Conservation (phyloP, 192 early-diverging fungal genomes). For the Haplosporangium gracile region DNA sequence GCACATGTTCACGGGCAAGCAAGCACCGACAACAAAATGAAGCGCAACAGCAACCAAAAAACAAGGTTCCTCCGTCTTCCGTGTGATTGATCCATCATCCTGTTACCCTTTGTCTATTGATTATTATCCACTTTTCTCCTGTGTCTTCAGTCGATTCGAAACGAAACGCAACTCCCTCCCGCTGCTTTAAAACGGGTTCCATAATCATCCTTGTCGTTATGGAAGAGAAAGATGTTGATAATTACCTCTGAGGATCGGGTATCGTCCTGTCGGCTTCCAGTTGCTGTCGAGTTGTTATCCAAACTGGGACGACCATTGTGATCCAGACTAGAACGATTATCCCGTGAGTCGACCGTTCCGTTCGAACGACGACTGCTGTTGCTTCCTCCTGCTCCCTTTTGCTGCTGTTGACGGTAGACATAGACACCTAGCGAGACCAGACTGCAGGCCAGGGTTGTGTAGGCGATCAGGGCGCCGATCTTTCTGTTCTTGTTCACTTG, state of each 20-base stretch:
- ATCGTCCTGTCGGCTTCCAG: slow-evolving; percentile 5
- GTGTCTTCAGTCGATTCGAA: background rate
- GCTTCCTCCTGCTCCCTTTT: background rate
- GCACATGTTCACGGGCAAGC: slow-evolving; percentile 7
- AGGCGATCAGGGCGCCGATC: slow-evolving; percentile 39
- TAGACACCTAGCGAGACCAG: slow-evolving; percentile 41
- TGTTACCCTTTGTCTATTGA: background rate
- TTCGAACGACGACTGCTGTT: slow-evolving; percentile 8
- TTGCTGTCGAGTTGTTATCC: slow-evolving; percentile 11
- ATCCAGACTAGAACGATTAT: slow-evolving; percentile 15
- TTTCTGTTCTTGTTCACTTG: slow-evolving; percentile 29
- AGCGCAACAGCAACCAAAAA: background rate
- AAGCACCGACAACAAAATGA: background rate
- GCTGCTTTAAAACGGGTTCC: background rate
- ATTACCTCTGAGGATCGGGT: slow-evolving; percentile 43
- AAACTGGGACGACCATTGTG: slow-evolving; percentile 18
- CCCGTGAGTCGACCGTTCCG: too few species aligned
- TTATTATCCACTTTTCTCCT: background rate
- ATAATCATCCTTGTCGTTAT: background rate
- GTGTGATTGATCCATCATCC: slow-evolving; percentile 2
- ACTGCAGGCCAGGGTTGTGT: slow-evolving; percentile 45
- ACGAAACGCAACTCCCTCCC: background rate
- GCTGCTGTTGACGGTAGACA: slow-evolving; percentile 37
- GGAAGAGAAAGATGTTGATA: background rate
- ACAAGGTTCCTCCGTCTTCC: slow-evolving; percentile 9